Evolutionary conservation across 805 yeast genomes (phyloP).

Genomic region (Hermanozyma aechmeae): DNA sequence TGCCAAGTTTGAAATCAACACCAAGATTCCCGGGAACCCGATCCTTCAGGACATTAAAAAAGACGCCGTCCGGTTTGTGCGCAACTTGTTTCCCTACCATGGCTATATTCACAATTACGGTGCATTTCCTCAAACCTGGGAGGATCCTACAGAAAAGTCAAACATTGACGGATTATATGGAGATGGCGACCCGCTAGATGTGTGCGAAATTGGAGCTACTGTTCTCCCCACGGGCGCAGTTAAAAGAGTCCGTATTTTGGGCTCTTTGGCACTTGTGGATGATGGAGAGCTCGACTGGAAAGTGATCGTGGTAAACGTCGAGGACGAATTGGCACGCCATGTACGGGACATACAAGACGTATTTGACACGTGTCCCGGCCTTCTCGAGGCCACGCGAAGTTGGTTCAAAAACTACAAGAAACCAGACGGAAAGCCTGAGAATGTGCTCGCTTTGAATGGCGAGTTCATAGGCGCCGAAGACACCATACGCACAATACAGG

Average conservation of each 20-base stretch:
- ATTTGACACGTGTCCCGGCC: constrained; percentile 81
- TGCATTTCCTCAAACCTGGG: constrained; percentile 95
- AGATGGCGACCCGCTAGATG: constrained; percentile 93
- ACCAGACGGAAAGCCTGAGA: constrained; percentile 96
- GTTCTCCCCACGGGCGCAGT: constrained; percentile 64
- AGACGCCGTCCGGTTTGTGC: constrained; percentile 90
- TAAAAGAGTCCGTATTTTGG: constrained; percentile 84
- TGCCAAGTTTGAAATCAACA: constrained; percentile 91
- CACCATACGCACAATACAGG: constrained; percentile 76
- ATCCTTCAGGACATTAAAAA: constrained; percentile 95
- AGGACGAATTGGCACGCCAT: constrained; percentile 84
- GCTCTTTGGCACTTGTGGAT: constrained; percentile 90
- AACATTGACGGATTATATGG: constrained; percentile 48
- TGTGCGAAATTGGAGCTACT: constrained; percentile 78
- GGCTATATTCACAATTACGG: constrained; percentile 99
- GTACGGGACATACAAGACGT: constrained; percentile 88
- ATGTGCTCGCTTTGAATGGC: constrained; percentile 94
- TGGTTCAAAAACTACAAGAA: constrained; percentile 98
- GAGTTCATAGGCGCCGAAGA: constrained; percentile 81
- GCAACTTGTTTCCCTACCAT: constrained; percentile 97
- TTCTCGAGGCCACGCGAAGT: constrained; percentile 87
- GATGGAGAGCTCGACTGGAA: constrained; percentile 91
- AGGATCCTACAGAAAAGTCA: constrained; percentile 52
- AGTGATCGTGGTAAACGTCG: constrained; percentile 72
- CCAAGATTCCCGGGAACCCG: constrained; percentile 80